Evolutionary conservation across 768 basidiomycete species (phyloP), one percentile per base, ranked within the genome.

Genomic region (Porpolomopsis calyptriformis): DNA sequence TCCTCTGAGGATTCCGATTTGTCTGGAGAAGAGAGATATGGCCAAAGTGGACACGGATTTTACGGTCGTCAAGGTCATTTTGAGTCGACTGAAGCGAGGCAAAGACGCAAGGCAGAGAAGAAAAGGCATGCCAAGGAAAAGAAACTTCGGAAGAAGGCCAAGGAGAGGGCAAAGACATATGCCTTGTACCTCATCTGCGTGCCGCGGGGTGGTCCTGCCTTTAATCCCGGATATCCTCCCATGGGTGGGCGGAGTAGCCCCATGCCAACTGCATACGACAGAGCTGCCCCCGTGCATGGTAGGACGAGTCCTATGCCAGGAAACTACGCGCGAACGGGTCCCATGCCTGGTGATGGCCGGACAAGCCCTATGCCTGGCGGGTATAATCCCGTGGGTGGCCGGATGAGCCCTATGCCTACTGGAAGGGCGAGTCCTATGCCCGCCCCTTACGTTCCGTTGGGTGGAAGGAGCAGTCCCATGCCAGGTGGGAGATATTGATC

Each of bases 41-140:
- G 69, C 26, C 61, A 59, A 37, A 59, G 59, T 38, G 57, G 53
- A 40, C 62, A 68, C 47, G 60, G 65, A 6, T 57, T 61, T 31
- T 75, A 81, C 54, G 69, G 72, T 40, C 64, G 72, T 18, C 62
- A 69, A 45, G 56, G 45, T 19, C 46, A 46, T 18, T 56, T 61
- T 11, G 76, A 78, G 48, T 53, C 72, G 18, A 55, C 67, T 6
- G 77, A 81, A 43, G 68, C 73, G 29, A 69, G 73, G 47, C 71
- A 76, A 24, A 62, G 72, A 18, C 72, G 72, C 48, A 71, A 71
- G 50, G 73, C 72, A 1, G 83, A 84, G 56, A 77, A 72, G 60
- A 80, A 68, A 62, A 70, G 72, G 53, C 74, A 73, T 51, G 70
- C 70, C 52, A 79, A 69, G 64, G 81, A 85, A 57, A 82, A 73